Conservation (phyloP, 495 filamentous ascomycete species). For the Amorphotheca resinae region DNA sequence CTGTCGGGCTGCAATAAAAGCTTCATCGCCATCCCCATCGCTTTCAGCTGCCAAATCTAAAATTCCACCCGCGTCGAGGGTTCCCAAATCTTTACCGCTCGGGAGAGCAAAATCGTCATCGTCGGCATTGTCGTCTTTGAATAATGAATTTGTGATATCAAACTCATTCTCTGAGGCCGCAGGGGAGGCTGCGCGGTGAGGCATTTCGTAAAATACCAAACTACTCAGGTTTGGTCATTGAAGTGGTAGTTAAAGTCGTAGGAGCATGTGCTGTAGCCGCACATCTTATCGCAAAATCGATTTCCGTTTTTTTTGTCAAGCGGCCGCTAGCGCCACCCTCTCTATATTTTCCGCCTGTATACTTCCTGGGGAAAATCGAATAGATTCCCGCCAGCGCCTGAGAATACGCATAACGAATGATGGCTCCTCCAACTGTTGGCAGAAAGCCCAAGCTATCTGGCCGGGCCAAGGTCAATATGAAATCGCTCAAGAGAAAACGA, state of each 20-base stretch:
- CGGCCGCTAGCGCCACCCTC: slow-evolving; percentile 1
- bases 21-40: slow-evolving; percentile 58
- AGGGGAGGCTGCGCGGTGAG: slow-evolving; percentile 58
- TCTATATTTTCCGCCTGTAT: neutral
- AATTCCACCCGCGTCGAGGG: slow-evolving; percentile 27
- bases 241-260: slow-evolving; percentile 3
- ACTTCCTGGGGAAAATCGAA: neutral
- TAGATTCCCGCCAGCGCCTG: neutral
- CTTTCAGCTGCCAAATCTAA: slow-evolving; percentile 42
- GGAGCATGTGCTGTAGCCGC: no score
- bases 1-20: slow-evolving; percentile 78
- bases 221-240: neutral
- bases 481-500: slow-evolving; percentile 50
- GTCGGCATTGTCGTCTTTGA: slow-evolving; percentile 35
- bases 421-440: slow-evolving; percentile 10
- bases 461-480: slow-evolving; percentile 6
- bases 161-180: slow-evolving; percentile 79
- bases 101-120: slow-evolving; percentile 25
- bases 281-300: slow-evolving; percentile 10
- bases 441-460: slow-evolving; percentile 9
- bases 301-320: neutral
- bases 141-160: slow-evolving; percentile 76
- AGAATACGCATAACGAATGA: no score
- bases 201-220: slow-evolving; percentile 14
- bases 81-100: slow-evolving; percentile 31